Conservation (phyloP, 345 rosid species). For the Passiflora organensis region DNA sequence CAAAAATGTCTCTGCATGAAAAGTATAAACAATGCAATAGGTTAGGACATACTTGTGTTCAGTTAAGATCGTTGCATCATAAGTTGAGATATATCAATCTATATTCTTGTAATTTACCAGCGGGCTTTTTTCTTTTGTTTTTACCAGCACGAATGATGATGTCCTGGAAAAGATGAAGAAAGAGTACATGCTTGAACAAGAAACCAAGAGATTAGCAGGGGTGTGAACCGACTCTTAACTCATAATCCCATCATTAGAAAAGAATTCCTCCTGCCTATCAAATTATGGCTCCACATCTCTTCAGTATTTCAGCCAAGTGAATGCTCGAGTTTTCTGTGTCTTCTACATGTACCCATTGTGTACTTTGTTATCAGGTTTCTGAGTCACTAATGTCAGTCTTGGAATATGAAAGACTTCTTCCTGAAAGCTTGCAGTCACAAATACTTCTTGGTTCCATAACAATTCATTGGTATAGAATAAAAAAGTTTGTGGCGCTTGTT, state of each 20-base stretch:
- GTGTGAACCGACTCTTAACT: slow-evolving; percentile 5
- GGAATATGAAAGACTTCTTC: too few species aligned
- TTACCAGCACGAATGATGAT: slow-evolving; percentile 71
- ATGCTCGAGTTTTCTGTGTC: not conserved
- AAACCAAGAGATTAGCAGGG: slow-evolving; percentile 34
- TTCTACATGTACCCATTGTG: not conserved
- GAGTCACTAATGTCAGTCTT: too few species aligned
- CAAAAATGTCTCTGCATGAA: too few species aligned
- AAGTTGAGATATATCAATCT: not conserved
- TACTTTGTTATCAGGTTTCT: not conserved
- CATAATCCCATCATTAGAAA: not conserved
- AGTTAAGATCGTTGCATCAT: too few species aligned
- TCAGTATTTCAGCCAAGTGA: not conserved
- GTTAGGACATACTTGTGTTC: too few species aligned
- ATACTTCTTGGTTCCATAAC: too few species aligned
- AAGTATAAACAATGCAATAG: too few species aligned
- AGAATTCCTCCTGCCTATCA: not conserved
- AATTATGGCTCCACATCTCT: not conserved
- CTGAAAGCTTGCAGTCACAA: too few species aligned
- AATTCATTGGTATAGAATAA: too few species aligned
- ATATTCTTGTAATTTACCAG: not conserved
- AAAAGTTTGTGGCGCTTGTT: too few species aligned
- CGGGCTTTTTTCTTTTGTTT: not conserved
- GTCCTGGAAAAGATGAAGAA: slow-evolving; percentile 90
- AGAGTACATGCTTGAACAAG: slow-evolving; percentile 68